A percentile compares a stretch with the other conserved stretches of the same genome.
phyloP scores from a whole-genome alignment of 495 filamentous ascomycete species.

The Cryomyces antarcticus region DNA sequence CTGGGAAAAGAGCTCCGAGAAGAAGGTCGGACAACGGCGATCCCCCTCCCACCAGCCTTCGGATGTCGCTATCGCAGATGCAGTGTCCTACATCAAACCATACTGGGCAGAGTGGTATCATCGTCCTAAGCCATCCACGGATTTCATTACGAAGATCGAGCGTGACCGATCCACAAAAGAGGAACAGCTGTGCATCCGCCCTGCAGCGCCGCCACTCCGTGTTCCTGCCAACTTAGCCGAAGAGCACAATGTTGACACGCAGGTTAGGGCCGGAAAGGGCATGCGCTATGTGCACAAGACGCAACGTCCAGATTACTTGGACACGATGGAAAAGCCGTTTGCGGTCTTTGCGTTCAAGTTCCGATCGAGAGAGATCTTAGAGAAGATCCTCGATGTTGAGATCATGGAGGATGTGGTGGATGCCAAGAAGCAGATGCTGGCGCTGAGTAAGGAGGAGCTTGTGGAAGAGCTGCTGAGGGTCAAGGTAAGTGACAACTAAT shows the following conservation, averaged over 20 bases:
- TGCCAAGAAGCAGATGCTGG: constrained; percentile 2
- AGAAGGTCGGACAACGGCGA: too few species aligned
- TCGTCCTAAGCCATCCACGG: neutral
- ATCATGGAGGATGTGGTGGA: constrained; percentile 3
- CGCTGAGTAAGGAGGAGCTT: neutral
- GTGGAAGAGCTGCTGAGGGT: neutral
- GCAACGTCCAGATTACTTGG: constrained; percentile 21
- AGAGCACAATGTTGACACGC: constrained; percentile 10
- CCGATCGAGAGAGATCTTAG: constrained; percentile 11
- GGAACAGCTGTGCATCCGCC: constrained; percentile 2
- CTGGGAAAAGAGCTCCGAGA: too few species aligned
- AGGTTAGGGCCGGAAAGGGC: constrained; percentile 19
- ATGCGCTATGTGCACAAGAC: constrained; percentile 18
- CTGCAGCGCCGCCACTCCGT: constrained; percentile 4
- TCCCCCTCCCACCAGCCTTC: too few species aligned
- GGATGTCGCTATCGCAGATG: too few species aligned
- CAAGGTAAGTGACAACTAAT: neutral
- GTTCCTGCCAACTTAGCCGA: constrained; percentile 3
- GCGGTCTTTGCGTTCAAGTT: constrained; percentile 30
- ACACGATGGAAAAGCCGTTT: constrained; percentile 22
- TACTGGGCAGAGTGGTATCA: neutral
- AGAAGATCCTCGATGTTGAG: constrained; percentile 5
- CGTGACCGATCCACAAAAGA: neutral
- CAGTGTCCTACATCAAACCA: neutral
- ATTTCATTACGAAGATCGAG: neutral